Percentiles rank a stretch among this genome's conserved stretches.
Conservation (phyloP, 2,329 filamentous ascomycete species). For the Knoxdaviesia proteae region DNA sequence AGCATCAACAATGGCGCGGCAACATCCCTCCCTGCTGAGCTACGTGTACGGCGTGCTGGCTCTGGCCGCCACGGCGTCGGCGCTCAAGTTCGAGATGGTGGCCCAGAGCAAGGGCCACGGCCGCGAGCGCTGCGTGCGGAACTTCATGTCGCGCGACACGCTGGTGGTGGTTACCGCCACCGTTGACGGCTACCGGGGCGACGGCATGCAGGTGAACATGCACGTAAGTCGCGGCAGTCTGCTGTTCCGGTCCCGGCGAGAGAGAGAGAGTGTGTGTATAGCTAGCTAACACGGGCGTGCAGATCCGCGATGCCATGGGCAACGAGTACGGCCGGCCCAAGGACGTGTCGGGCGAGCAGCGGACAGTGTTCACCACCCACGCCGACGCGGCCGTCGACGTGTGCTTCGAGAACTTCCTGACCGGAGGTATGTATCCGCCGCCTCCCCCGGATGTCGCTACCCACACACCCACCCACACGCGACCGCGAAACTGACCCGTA, state of each 20-base stretch:
- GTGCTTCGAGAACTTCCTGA: slow-evolving; percentile 76
- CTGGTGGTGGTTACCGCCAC: slow-evolving; percentile 89
- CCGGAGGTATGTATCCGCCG: slow-evolving; percentile 28
- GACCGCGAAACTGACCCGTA: not conserved
- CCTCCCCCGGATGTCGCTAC: not conserved
- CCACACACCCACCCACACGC: not conserved
- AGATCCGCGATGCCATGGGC: slow-evolving; percentile 89
- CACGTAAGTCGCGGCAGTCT: slow-evolving; percentile 37
- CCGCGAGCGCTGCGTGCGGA: slow-evolving; percentile 79
- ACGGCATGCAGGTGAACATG: slow-evolving; percentile 88
- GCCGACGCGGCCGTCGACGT: slow-evolving; percentile 87
- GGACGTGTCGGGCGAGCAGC: slow-evolving; percentile 78
- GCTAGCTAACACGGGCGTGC: slow-evolving; percentile 6
- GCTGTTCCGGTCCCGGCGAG: not conserved
- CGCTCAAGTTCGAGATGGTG: slow-evolving; percentile 84
- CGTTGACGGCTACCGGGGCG: slow-evolving; percentile 65
- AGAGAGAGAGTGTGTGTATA: not conserved
- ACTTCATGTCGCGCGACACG: slow-evolving; percentile 83
- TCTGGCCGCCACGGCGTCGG: slow-evolving; percentile 32
- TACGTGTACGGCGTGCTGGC: slow-evolving; percentile 36
- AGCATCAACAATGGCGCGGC: slow-evolving; percentile 19
- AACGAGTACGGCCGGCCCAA: slow-evolving; percentile 89
- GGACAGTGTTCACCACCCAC: slow-evolving; percentile 85
- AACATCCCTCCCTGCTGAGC: slow-evolving; percentile 30
- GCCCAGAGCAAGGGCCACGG: slow-evolving; percentile 39